Conservation (phyloP, 2,329 filamentous ascomycete species). For the Aspergillus melleus region DNA sequence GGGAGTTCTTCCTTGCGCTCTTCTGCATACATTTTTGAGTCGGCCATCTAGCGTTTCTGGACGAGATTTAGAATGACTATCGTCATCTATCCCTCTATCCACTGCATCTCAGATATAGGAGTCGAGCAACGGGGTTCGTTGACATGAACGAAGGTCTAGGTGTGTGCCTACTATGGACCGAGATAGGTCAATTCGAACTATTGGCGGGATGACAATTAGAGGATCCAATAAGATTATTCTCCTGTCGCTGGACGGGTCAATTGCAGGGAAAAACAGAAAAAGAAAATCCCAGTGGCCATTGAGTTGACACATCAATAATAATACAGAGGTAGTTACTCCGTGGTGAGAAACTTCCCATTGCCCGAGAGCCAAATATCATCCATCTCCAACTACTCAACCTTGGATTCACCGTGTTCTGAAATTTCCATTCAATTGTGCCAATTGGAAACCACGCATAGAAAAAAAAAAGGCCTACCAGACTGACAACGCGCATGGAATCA, state of each 20-base stretch:
- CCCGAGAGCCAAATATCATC: background rate
- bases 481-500: background rate
- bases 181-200: slow-evolving; percentile 19
- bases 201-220: slow-evolving; percentile 15
- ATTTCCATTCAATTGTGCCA: background rate
- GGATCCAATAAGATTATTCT: slow-evolving; percentile 16
- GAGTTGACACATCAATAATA: slow-evolving; percentile 5
- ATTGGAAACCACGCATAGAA: background rate
- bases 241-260: slow-evolving; percentile 1
- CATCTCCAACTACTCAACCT: background rate
- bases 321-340: no score
- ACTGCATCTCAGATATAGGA: no score
- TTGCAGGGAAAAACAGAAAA: slow-evolving; percentile 4
- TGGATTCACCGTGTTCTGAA: background rate
- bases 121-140: no score
- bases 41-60: no score
- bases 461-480: background rate
- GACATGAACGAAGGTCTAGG: no score
- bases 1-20: no score
- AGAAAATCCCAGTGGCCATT: background rate
- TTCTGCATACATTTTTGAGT: no score
- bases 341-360: background rate
- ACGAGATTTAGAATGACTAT: no score
- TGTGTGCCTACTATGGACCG: background rate
- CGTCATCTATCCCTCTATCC: no score